These are phyloP conservation scores for Striga hermonthica DNA, from an alignment of 305 asterid genomes.

Conservation along the genomic window DNA sequence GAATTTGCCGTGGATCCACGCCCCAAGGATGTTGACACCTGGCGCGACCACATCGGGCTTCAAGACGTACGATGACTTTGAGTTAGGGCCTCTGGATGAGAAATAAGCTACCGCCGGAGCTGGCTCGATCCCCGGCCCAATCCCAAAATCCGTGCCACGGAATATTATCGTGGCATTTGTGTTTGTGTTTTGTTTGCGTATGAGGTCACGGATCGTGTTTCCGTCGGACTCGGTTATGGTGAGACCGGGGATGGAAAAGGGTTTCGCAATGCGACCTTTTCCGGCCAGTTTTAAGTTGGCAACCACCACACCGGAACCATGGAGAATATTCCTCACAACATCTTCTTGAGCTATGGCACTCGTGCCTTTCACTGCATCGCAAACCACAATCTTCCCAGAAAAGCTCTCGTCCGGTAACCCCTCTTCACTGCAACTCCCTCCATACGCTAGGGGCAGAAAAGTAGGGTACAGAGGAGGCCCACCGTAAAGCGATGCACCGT, in stretches of 20 bases:
- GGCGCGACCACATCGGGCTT: constrained; percentile 87
- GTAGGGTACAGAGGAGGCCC: constrained; percentile 30
- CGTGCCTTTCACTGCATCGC: constrained; percentile 44
- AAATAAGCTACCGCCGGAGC: constrained; percentile 86
- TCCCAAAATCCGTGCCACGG: constrained; percentile 57
- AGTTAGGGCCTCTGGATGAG: constrained; percentile 73
- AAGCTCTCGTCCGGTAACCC: constrained; percentile 37
- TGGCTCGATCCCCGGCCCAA: constrained; percentile 63
- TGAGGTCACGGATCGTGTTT: constrained; percentile 35
- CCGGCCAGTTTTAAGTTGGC: constrained; percentile 60
- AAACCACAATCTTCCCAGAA: constrained; percentile 67
- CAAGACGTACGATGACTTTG: constrained; percentile 40
- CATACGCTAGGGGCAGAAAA: constrained; percentile 47
- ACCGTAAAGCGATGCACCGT: constrained; percentile 58
- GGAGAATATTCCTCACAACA: constrained; percentile 39
- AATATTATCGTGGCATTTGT: constrained; percentile 58
- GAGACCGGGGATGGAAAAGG: constrained; percentile 66
- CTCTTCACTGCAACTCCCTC: constrained; percentile 47
- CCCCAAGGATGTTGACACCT: constrained; percentile 83
- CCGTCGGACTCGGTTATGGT: constrained; percentile 51
- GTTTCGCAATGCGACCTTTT: constrained; percentile 64
- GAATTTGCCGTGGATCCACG: constrained; percentile 62
- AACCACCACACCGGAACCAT: constrained; percentile 63
- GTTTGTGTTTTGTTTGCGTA: constrained; percentile 35
- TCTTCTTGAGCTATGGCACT: constrained; percentile 38